Evolutionary conservation across 768 basidiomycete genomes (phyloP).

Genomic region (Trametes sanguinea): DNA sequence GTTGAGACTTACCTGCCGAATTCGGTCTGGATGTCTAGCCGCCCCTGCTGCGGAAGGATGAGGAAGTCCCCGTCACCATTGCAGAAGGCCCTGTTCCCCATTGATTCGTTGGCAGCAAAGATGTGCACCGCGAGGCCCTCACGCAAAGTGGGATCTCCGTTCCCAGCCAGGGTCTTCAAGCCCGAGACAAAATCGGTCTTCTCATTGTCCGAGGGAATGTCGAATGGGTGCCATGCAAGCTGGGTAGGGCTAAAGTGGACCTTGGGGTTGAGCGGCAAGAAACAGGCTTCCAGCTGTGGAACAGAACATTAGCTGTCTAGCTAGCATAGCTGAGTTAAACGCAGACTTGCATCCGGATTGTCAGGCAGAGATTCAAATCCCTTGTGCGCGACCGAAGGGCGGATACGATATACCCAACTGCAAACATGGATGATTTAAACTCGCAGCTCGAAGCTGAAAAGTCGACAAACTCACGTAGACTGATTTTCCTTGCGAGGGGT

Average conservation of each 20-base stretch:
- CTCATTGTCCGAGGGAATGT: conserved; percentile 44
- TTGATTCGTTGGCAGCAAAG: conserved; percentile 59
- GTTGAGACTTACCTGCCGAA: conserved; percentile 54
- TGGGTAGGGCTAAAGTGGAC: conserved; percentile 65
- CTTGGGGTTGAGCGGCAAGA: conserved; percentile 59
- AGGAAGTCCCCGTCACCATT: conserved; percentile 69
- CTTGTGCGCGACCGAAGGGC: conserved; percentile 67
- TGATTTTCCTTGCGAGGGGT: conserved; percentile 57
- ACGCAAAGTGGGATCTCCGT: conserved; percentile 60
- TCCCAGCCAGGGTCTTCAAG: conserved; percentile 63
- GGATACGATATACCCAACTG: conserved; percentile 68
- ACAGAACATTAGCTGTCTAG: not conserved
- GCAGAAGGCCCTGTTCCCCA: conserved; percentile 61
- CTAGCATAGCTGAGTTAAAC: not conserved
- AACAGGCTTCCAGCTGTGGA: conserved; percentile 59
- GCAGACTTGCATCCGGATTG: conserved; percentile 55
- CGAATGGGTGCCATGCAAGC: conserved; percentile 66
- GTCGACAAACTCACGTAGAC: conserved; percentile 42
- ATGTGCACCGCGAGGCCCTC: conserved; percentile 68
- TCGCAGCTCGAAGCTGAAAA: not conserved
- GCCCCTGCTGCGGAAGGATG: conserved; percentile 64
- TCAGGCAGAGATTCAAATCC: conserved; percentile 57
- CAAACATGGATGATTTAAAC: not conserved
- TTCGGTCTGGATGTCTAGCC: conserved; percentile 70
- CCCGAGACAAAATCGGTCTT: conserved; percentile 59